Conservation (phyloP, 2,329 filamentous ascomycete genomes). For the Rhytidhysteron rufulum region DNA sequence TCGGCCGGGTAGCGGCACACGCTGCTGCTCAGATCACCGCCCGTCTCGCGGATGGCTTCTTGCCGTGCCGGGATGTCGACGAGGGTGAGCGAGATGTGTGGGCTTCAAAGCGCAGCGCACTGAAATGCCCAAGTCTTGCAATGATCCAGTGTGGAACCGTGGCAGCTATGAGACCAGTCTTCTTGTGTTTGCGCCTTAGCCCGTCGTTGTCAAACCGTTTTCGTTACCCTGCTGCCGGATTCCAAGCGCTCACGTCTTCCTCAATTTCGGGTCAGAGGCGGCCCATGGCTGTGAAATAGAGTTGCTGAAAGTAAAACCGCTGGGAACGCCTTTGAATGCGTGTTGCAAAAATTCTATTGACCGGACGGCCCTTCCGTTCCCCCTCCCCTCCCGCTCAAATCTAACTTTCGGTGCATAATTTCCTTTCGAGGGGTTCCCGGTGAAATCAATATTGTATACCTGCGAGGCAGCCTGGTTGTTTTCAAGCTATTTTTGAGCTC, state of each 20-base stretch:
- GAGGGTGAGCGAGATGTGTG: too few relatives aligned
- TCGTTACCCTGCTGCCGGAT: conserved; percentile 24
- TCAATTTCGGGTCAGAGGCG: conserved; percentile 9
- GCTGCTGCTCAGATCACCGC: too few relatives aligned
- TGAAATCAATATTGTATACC: conserved; percentile 5
- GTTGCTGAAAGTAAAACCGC: conserved; percentile 12
- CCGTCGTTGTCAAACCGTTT: conserved; percentile 19
- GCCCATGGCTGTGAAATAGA: conserved; percentile 9
- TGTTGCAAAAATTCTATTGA: conserved; percentile 8
- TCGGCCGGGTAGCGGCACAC: too few relatives aligned
- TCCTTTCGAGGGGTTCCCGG: conserved; percentile 14
- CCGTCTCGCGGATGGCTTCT: too few relatives aligned
- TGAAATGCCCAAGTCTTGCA: conserved; percentile 6
- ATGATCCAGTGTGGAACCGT: conserved; percentile 4
- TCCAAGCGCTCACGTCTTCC: conserved; percentile 7
- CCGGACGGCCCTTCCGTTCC: conserved; percentile 8
- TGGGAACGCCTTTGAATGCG: conserved; percentile 12
- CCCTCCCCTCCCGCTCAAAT: conserved; percentile 22
- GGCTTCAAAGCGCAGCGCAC: neutral
- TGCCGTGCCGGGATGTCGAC: too few relatives aligned
- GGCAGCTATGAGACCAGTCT: conserved; percentile 9
- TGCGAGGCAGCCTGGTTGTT: neutral
- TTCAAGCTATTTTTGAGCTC: neutral
- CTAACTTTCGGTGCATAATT: conserved; percentile 9
- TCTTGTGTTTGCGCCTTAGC: conserved; percentile 13